Evolutionary conservation across 2,329 filamentous ascomycete genomes (phyloP), one percentile per base, ranked within the genome.

Genomic region (Epichloe hybrida): DNA sequence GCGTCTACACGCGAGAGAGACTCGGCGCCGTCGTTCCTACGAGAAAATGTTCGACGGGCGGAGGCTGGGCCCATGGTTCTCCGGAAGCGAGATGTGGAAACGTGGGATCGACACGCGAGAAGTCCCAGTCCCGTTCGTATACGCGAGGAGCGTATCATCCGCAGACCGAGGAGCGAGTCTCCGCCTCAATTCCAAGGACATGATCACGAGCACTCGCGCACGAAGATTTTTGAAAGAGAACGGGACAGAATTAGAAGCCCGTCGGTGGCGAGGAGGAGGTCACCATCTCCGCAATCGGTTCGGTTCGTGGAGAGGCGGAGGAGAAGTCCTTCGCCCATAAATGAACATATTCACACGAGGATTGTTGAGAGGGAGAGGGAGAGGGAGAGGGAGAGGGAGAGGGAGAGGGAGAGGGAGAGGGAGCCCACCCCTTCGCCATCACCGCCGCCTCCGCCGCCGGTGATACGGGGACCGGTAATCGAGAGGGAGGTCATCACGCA

Each of bases 401-500:
- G 15, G 48, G 62, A 21, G 17, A 17, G 17, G 17, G 17, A 17
- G 23, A 23, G 23, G 6, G 23, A 65, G 53, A 65, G 65, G 69
- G 69, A 73, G 56, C 68, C 55, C 48, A 54, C 52, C 21, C 3
- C 3, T 69, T 35, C 71, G 8, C 71, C 75, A 20, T 74, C 74
- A 11, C 75, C 77, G 4, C 73, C 75, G 12, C 75, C 76, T 8
- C 74, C 76, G n/a, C 78, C 77, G 43, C 81, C 80, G 34, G 75
- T 85, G 43, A 83, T 93, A 59, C 77, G 81, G 41, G 82, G 83
- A 20, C 88, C 88, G 36, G 85, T 84, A 1, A 88, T 95, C 58
- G 86, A 91, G 66, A 81, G 91, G 61, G 87, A 95, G 63, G 82
- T 95, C 52, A 90, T 94, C 57, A 94, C 88, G 0, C 87, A 93